Base-by-base conservation (phyloP, 768 basidiomycete genomes). In the Xerocomellus amylosporus region DNA sequence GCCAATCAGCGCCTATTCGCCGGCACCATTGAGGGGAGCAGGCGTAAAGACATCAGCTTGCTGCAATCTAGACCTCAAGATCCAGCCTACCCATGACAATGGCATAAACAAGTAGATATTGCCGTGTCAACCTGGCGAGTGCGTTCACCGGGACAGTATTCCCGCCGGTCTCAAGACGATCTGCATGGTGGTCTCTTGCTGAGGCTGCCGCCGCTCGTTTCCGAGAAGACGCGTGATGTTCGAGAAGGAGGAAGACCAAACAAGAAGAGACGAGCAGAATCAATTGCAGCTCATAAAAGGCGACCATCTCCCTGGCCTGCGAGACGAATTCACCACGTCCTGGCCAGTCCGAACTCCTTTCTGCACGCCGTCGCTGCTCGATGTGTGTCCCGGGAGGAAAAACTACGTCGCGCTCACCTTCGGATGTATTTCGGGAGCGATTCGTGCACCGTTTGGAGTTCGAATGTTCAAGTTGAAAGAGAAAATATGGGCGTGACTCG, bases 61-160 rank as follows among this genome's bases (percentile, higher is more conserved):
- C 24, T 45, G 52, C 31, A 37, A 13, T 5, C 14, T 19, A 28
- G 22, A 15, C 3, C 1, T 8, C 12, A 15, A 33, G 8, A 37
- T 14, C n/a, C 1, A 15, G 68, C 82, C 45, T 59, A 83, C 86
- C 84, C 87, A 89, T 88, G 24, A 87, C 86, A 22, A 88, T 76
- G 0, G 79, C 86, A 67, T 87, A 89, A 8, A 88, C 86, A 3
- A 79, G 56, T 31, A 88, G 69, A 64, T 88, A 88, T 58, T 81
- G 82, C 58, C 73, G 71, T 2, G 75, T 73, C 50, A 79, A 56
- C 24, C 61, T 56, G 3, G 73, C 64, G 19, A 74, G 58, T 28
- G 70, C 59, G 40, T 60, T 64, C 24, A 50, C 52, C 7, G 69
- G 65, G 19, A 60, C 45, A 3, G 42, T 49, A 22, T 24, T 55